phyloP scores from a whole-genome alignment of 495 filamentous ascomycete genomes.

The Pseudomonodictys pantanalensis region DNA sequence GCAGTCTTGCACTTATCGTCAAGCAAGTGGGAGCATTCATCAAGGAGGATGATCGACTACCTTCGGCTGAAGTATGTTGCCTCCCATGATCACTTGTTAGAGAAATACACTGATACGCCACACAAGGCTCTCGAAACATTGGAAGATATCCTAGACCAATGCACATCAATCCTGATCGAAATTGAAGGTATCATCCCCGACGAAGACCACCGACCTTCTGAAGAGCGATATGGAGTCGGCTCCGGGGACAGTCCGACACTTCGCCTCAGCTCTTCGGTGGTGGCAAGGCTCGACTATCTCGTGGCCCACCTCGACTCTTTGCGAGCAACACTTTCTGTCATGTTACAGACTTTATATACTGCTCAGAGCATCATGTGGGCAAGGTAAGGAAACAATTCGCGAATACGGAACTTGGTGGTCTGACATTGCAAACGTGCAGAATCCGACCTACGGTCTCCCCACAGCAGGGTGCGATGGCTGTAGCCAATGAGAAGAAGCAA shows the following conservation, averaged over 20 bases:
- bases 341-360: slow-evolving; percentile 27
- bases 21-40: slow-evolving; percentile 27
- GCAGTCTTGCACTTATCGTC: slow-evolving; percentile 20
- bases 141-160: slow-evolving; percentile 26
- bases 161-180: slow-evolving; percentile 12
- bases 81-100: not conserved
- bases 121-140: slow-evolving; percentile 22
- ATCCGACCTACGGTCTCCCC: slow-evolving; percentile 22
- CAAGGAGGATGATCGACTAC: slow-evolving; percentile 25
- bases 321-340: slow-evolving; percentile 22
- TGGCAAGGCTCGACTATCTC: slow-evolving; percentile 26
- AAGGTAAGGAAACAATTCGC: slow-evolving; percentile 3
- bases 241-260: too few relatives aligned
- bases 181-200: slow-evolving; percentile 12
- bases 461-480: slow-evolving; percentile 1
- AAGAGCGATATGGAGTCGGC: too few relatives aligned
- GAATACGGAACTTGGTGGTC: not conserved
- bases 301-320: slow-evolving; percentile 22
- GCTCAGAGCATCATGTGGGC: slow-evolving; percentile 27
- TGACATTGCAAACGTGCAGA: slow-evolving; percentile 13
- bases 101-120: not conserved
- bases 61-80: slow-evolving; percentile 19
- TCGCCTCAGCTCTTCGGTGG: not conserved
- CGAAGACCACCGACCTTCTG: too few relatives aligned
- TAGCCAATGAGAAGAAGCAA: slow-evolving; percentile 28